Evolutionary conservation across 1,284 basidiomycete species (phyloP), one percentile per base, ranked within the genome.

Genomic region (Puccinia hordei): DNA sequence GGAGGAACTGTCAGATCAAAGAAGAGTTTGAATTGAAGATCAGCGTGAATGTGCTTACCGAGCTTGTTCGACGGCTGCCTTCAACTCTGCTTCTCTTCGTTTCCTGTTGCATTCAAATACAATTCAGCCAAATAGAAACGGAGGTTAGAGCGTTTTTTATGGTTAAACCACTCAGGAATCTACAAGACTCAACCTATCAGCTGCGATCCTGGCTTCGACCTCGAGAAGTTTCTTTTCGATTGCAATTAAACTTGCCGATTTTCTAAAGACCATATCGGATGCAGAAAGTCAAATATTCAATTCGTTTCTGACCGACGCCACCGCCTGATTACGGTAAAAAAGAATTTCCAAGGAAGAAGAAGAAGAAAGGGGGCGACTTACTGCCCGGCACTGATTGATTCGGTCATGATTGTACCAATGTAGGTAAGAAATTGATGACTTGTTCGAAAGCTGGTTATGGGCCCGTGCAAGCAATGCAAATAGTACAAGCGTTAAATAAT

Each of bases 31-130:
- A 53, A 33, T 8, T 44, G 19, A 44, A 27, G 57, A 46, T 8
- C 19, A 33, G n/a, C 22, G 27, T 41, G 17, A 46, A 33, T 30
- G 24, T 30, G 63, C 63, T 55, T 68, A 77, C 75, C 63, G 24
- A 33, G 75, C 75, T 77, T 77, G 75, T 12, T 77, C 63, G 24
- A 69, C n/a, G 35, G 75, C 75, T 30, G 75, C 75, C 35, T 53
- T 51, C 38, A 77, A 55, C 33, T 77, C 75, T 55, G 51, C 49
- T 51, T 77, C 75, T 22, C 75, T 46, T 24, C 75, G 61, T 69
- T 77, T 77, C 22, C 74, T 77, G 30, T 12, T 63, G 33, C 22
- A 22, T 38, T 44, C 12, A n/a, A 27, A 38, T 61, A n/a, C 15
- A 61, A 13, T 0, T 35, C 5, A 27, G 15, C 38, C 63, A 44